Percentiles rank a stretch among this genome's conserved stretches.
Conservation (phyloP, 2,329 filamentous ascomycete species). For the Fusarium torreyae region DNA sequence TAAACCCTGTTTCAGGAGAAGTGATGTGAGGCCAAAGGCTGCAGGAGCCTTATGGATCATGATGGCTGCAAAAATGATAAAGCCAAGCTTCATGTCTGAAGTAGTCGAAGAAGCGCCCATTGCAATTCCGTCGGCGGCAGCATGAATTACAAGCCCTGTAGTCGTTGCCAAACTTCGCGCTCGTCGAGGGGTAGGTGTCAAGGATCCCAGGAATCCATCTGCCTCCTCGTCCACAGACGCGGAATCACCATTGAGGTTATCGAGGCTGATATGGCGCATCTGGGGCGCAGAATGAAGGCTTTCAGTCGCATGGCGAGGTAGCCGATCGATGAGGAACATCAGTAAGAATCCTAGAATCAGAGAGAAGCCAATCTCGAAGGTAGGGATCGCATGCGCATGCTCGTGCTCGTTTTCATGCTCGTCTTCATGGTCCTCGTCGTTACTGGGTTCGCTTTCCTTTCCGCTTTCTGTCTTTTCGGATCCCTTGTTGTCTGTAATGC, state of each 20-base stretch:
- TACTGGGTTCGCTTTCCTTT: conserved; percentile 50
- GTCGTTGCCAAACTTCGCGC: conserved; percentile 84
- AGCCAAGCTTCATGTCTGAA: conserved; percentile 80
- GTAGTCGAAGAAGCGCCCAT: conserved; percentile 90
- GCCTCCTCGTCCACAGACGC: conserved; percentile 68
- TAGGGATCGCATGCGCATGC: conserved; percentile 64
- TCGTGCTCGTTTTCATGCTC: conserved; percentile 55
- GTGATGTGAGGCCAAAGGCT: conserved; percentile 92
- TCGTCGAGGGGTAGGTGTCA: conserved; percentile 70
- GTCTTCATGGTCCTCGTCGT: conserved; percentile 52
- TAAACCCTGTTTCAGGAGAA: conserved; percentile 90
- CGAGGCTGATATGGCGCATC: conserved; percentile 89
- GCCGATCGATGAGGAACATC: conserved; percentile 95
- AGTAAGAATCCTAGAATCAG: conserved; percentile 91
- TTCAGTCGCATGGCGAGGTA: conserved; percentile 81
- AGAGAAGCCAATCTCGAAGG: conserved; percentile 87
- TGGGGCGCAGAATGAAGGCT: conserved; percentile 75
- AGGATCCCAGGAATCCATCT: conserved; percentile 71
- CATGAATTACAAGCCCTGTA: conserved; percentile 94
- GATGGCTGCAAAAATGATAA: conserved; percentile 95
- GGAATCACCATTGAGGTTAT: conserved; percentile 76
- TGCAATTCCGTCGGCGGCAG: conserved; percentile 94
- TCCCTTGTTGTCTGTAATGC: conserved; percentile 13
- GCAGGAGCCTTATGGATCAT: conserved; percentile 98
- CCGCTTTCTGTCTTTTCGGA: conserved; percentile 29